phyloP scores from a whole-genome alignment of 192 early-diverging fungal genomes.

The Bifiguratus adelaidae region DNA sequence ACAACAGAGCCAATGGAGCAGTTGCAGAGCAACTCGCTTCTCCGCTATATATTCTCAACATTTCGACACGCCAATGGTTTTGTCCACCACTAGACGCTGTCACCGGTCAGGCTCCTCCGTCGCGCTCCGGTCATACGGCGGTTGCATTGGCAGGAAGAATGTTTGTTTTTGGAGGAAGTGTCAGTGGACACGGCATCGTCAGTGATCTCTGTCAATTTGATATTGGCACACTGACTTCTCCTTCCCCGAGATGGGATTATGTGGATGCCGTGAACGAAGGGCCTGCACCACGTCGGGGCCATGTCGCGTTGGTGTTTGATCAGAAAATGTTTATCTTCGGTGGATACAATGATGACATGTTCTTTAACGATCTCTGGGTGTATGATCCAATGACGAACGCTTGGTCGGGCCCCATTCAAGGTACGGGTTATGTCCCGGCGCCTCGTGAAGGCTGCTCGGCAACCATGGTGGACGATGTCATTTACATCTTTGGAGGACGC shows the following conservation, averaged over 20 bases:
- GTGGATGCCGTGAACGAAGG: conserved; percentile 2
- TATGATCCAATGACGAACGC: conserved; percentile 24
- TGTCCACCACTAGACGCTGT: too few species aligned
- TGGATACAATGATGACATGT: conserved; percentile 31
- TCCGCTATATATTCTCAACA: too few species aligned
- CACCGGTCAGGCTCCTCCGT: too few species aligned
- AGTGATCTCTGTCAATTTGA: not conserved
- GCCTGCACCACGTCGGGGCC: conserved; percentile 6
- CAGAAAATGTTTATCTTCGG: conserved; percentile 27
- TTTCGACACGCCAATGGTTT: too few species aligned
- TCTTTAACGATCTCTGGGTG: conserved; percentile 47
- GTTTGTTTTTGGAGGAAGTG: conserved; percentile 38
- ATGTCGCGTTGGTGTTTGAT: conserved; percentile 3
- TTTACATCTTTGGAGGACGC: conserved; percentile 47
- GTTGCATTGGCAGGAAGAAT: conserved; percentile 28
- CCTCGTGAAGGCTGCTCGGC: conserved; percentile 24
- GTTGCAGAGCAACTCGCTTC: too few species aligned
- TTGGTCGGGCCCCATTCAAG: conserved; percentile 28
- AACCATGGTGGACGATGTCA: conserved; percentile 26
- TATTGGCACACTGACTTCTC: not conserved
- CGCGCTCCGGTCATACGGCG: conserved; percentile 35
- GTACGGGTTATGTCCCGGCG: conserved; percentile 28
- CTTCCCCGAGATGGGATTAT: conserved; percentile 1
- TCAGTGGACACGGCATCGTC: conserved; percentile 6
- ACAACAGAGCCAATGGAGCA: too few species aligned